Evolutionary conservation across 805 yeast species (phyloP).

Genomic region (Saturnispora silvae): DNA sequence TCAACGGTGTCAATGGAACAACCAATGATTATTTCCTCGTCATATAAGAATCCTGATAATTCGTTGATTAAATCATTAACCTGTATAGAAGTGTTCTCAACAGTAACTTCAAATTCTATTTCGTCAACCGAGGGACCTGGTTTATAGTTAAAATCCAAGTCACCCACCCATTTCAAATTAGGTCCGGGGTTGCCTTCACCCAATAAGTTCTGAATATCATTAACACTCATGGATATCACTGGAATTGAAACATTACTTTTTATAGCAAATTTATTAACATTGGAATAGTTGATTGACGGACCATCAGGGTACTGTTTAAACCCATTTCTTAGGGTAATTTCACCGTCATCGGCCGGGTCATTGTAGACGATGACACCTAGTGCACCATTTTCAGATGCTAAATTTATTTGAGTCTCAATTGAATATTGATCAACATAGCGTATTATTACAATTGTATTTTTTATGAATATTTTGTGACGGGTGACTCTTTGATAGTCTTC

Average conservation of each 20-base stretch:
- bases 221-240: conserved; percentile 38
- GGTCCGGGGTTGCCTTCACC: conserved; percentile 5
- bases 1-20: conserved; percentile 43
- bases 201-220: conserved; percentile 34
- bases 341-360: conserved; percentile 52
- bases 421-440: conserved; percentile 37
- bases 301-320: conserved; percentile 51
- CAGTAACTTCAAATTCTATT: conserved; percentile 33
- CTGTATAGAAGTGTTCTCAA: conserved; percentile 32
- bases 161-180: conserved; percentile 29
- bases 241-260: conserved; percentile 44
- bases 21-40: conserved; percentile 46
- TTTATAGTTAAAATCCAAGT: conserved; percentile 32
- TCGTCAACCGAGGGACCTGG: conserved; percentile 34
- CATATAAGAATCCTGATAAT: conserved; percentile 44
- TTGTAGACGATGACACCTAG: conserved; percentile 46
- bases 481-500: conserved; percentile 42
- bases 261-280: conserved; percentile 50
- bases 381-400: conserved; percentile 56
- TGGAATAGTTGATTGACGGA: conserved; percentile 50
- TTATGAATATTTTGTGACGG: conserved; percentile 31
- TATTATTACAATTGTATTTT: conserved; percentile 49
- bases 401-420: conserved; percentile 46
- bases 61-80: conserved; percentile 40
- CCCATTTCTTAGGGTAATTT: conserved; percentile 45